A percentile compares a stretch with the other conserved stretches of the same genome.
These are phyloP conservation scores for Eucalyptus rudis DNA, from an alignment of 345 rosid genomes.

Conservation along the genomic window DNA sequence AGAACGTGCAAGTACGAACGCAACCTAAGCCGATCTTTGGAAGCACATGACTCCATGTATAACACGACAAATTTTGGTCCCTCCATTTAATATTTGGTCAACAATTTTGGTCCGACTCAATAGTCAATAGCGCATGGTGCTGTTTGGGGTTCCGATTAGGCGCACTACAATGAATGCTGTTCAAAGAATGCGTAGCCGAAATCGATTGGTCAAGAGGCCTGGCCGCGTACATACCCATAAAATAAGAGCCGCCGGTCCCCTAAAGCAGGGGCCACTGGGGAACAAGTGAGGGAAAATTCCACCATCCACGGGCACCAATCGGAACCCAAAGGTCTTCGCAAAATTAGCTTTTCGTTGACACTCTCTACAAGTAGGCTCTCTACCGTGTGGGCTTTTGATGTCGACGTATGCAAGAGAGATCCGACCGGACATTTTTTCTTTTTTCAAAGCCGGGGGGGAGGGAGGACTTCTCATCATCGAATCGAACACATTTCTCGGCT, in stretches of 20 bases:
- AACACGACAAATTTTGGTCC: neutral
- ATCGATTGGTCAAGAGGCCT: neutral
- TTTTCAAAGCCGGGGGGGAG: neutral
- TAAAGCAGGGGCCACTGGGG: conserved; percentile 15
- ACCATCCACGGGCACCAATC: neutral
- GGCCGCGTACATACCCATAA: neutral
- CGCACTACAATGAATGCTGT: neutral
- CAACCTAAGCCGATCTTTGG: neutral
- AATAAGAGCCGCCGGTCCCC: conserved; percentile 7
- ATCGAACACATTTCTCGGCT: conserved; percentile 2
- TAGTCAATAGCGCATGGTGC: neutral
- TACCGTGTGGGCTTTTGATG: conserved; percentile 6
- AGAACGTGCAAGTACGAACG: neutral
- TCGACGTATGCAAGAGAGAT: conserved; percentile 6
- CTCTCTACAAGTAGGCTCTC: neutral
- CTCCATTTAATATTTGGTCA: neutral
- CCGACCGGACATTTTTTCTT: conserved; percentile 13
- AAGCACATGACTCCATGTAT: neutral
- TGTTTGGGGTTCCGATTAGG: neutral
- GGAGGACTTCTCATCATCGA: neutral
- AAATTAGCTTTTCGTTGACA: neutral
- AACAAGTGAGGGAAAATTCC: conserved; percentile 1
- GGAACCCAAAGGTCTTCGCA: neutral
- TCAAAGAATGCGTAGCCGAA: neutral
- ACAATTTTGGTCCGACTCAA: neutral